Conservation (phyloP, 2,329 filamentous ascomycete genomes). For the Diaporthe citrichinensis region DNA sequence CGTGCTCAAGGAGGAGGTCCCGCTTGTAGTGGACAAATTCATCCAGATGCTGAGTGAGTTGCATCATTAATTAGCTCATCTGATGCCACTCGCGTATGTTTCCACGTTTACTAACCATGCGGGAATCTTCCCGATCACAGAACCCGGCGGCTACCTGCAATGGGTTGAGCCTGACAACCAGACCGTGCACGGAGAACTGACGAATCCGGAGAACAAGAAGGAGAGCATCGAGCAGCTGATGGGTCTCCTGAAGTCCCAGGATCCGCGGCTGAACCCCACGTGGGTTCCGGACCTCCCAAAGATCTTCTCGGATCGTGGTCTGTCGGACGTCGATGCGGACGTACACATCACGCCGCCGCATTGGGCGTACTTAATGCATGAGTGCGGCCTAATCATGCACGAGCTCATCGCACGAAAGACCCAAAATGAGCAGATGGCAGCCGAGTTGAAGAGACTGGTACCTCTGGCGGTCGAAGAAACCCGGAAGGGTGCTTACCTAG, state of each 20-base stretch:
- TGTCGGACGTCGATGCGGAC: background rate
- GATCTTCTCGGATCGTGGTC: background rate
- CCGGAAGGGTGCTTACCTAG: background rate
- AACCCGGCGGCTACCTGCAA: slow-evolving; percentile 22
- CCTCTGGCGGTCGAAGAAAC: slow-evolving; percentile 11
- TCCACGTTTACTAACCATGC: background rate
- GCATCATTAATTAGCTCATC: too few species aligned
- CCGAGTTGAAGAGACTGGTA: background rate
- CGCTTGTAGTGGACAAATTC: background rate
- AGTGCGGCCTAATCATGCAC: slow-evolving; percentile 13
- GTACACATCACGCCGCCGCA: background rate
- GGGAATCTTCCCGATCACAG: background rate
- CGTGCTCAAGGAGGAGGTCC: background rate
- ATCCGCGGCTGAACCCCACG: background rate
- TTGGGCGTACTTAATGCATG: slow-evolving; percentile 10
- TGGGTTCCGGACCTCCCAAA: background rate
- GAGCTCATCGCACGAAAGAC: background rate
- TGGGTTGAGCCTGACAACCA: slow-evolving; percentile 18
- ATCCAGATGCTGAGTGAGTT: slow-evolving; percentile 9
- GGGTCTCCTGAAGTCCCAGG: background rate
- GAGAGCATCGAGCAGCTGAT: background rate
- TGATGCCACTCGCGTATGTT: fast-evolving
- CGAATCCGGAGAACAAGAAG: background rate
- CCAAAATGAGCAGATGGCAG: background rate
- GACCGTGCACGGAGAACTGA: background rate